Base-by-base conservation (phyloP, 148 eudicot species). In the Camellia lanceoleosa region DNA sequence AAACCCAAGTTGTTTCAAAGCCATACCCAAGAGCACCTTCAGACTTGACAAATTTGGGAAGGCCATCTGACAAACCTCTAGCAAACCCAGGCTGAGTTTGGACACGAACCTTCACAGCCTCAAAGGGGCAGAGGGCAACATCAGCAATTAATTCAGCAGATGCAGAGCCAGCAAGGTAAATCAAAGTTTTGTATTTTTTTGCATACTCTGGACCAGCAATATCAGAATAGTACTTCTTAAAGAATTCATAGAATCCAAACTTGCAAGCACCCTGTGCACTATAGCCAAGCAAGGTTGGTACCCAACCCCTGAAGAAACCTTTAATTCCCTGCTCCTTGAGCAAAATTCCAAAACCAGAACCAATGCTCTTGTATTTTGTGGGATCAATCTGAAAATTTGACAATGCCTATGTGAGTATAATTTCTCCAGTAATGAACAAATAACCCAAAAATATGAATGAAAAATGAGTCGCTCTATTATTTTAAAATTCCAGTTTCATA, bases 11-110 rank as follows among this genome's bases (percentile, higher is more conserved):
- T 49, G 52, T 46, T 65, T 65, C 38, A 41, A 52, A 18, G 60
- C 51, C 87, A 3, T 85, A 85, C 87, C 87, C 87, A 63, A 58
- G 62, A 60, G 75, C 82, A 43, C 87, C 87, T 75, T 85, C 82
- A 41, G 84, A 76, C 67, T 82, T 85, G 65, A 85, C 49, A 18
- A 85, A 30, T 75, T 85, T 85, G 1, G 84, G 82, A 61, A 85
- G 62, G 66, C 85, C 84, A 66, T 85, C 87, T 18, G 83, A 75
- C 76, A 85, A 82, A 59, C 87, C 87, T 64, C 59, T 85, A 63
- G 87, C 87, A 64, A 85, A 85, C 10, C 84, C 85, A 46, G 87
- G 87, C 79, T 85, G 84, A 75, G 87, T 85, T 79, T 85, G 87
- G 47, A 85, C 78, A 43, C 87, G 87, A 59, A 85, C 85, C 80